Percentiles rank a stretch among this genome's conserved stretches.
Conservation (phyloP, 2,329 filamentous ascomycete genomes). For the Corynespora cassiicola region DNA sequence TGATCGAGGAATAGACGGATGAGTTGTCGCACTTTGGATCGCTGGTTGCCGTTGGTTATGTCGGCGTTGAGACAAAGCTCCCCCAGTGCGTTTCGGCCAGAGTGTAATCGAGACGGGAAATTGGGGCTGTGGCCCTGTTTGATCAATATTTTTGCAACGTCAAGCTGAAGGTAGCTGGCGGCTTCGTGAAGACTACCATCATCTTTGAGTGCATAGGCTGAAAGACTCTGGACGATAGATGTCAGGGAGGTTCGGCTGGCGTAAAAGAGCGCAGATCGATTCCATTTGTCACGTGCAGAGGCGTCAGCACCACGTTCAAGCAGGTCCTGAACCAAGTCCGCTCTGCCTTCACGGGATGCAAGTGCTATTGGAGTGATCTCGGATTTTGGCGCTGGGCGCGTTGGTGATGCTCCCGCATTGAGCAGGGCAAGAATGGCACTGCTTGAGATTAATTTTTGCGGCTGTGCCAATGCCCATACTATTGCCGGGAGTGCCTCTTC, state of each 20-base stretch:
- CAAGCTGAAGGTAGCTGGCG: conserved; percentile 64
- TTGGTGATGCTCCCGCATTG: conserved; percentile 63
- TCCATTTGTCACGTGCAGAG: conserved; percentile 63
- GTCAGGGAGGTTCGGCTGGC: conserved; percentile 54
- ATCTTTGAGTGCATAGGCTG: conserved; percentile 64
- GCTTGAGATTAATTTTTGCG: conserved; percentile 68
- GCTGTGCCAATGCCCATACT: conserved; percentile 67
- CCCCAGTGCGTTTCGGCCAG: conserved; percentile 67
- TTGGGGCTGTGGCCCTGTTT: conserved; percentile 68
- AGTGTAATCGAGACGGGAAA: conserved; percentile 68
- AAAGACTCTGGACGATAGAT: conserved; percentile 49
- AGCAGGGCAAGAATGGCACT: conserved; percentile 64
- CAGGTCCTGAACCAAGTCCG: conserved; percentile 64
- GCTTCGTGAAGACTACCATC: conserved; percentile 73
- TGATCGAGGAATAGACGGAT: conserved; percentile 63
- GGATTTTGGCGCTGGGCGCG: conserved; percentile 60
- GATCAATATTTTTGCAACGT: conserved; percentile 63
- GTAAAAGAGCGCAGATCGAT: conserved; percentile 66
- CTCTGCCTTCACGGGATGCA: conserved; percentile 62
- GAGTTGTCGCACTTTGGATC: conserved; percentile 46
- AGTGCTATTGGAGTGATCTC: conserved; percentile 66
- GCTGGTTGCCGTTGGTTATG: conserved; percentile 44
- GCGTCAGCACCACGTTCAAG: conserved; percentile 66
- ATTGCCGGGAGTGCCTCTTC: conserved; percentile 64
- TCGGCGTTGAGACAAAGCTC: conserved; percentile 68